Base-by-base conservation (phyloP, 768 basidiomycete genomes). In the Agaricus blazei region DNA sequence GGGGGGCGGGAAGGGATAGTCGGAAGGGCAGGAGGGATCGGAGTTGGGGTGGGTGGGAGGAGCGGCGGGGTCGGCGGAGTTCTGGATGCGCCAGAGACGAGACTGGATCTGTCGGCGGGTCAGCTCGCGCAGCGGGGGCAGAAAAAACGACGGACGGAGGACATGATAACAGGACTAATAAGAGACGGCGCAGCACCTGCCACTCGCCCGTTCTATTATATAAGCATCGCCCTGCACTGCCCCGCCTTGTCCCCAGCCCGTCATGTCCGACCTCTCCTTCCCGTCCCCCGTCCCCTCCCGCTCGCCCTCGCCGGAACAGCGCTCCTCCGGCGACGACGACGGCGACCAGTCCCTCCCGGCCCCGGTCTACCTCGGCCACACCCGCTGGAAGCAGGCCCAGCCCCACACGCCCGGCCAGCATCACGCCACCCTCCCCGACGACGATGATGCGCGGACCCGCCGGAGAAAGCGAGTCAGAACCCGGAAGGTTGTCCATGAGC, bases 331-430 rank as follows among this genome's bases (percentile, higher is more conserved):
- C 24, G 46, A 54, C n/a, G 27, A 29, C 4, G 28, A 55, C 23
- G 19, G 42, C n/a, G 52, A 7, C 27, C 14, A 36, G 11, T 23
- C 34, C 37, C 31, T 36, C 23, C 19, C 36, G n/a, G 31, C 38
- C 8, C 54, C 54, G 2, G 27, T 42, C n/a, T 49, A 55, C 28
- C 54, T 55, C 34, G 54, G 54, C 47, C 54, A 55, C 29, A 49
- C 47, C n/a, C 54, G 40, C n/a, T 55, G 54, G 54, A 55, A 55
- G 41, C 54, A 55, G 12, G 26, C 47, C 38, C 54, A 48, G 38
- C 37, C 34, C 34, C 34, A 42, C 8, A 55, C 48, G 7, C 54
- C 54, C 7, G 47, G 37, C 4, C 54, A 55, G 26, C 38, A 42
- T 34, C 54, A 46, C 38, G 38, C 28, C 29, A 41, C 9, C 27